These are phyloP conservation scores for Colletotrichum tropicale DNA, from an alignment of 2,329 filamentous ascomycete species.

Conservation along the genomic window DNA sequence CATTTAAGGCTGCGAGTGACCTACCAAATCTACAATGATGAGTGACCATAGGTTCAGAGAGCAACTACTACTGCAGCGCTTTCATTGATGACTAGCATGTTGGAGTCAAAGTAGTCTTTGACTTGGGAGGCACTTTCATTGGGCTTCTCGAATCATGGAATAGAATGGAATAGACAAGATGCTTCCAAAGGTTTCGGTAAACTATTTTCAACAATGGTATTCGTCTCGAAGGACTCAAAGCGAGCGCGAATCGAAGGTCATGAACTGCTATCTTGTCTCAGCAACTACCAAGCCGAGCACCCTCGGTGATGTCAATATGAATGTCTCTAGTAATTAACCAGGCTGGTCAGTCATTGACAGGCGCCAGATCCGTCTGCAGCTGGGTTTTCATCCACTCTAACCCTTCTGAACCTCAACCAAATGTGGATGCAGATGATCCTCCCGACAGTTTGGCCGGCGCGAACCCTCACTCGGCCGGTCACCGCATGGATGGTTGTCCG, in stretches of 20 bases:
- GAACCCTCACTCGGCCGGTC: not conserved
- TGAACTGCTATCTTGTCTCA: not conserved
- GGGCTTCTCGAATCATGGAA: not conserved
- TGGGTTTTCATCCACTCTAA: not conserved
- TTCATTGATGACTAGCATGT: not conserved
- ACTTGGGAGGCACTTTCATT: not conserved
- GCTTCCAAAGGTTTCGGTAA: not conserved
- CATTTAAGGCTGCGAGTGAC: not conserved
- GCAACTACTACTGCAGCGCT: not conserved
- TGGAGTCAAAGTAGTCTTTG: not conserved
- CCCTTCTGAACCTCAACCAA: not conserved
- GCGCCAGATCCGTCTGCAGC: too few relatives aligned
- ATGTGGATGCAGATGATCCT: not conserved
- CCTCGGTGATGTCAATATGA: not conserved
- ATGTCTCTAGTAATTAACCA: not conserved
- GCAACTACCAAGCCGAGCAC: not conserved
- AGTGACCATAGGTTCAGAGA: not conserved
- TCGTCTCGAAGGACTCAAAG: not conserved
- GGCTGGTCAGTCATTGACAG: not conserved
- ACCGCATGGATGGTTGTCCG: not conserved
- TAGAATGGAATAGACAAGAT: not conserved
- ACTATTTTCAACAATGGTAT: not conserved
- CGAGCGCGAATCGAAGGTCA: not conserved
- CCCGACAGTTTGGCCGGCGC: slow-evolving; percentile 3
- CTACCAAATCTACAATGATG: not conserved